Evolutionary conservation across 306 rosid genomes (phyloP).

Genomic region (Lathyrus sativus): DNA sequence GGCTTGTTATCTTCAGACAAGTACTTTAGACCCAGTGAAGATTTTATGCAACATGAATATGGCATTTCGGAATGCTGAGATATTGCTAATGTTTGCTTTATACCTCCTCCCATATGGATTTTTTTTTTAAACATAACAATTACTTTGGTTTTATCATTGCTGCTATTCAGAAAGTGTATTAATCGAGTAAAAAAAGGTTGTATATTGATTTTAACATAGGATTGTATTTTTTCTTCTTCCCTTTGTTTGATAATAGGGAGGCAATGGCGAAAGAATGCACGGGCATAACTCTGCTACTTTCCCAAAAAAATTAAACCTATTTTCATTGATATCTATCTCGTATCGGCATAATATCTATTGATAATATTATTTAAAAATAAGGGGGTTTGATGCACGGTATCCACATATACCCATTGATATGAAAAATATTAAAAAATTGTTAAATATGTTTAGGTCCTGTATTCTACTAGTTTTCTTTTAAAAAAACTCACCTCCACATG

Average conservation of each 20-base stretch:
- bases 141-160: not conserved
- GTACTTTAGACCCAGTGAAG: constrained; percentile 94
- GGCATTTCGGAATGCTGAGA: constrained; percentile 47
- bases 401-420: not conserved
- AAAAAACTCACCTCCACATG: no score
- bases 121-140: not conserved
- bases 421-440: not conserved
- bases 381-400: not conserved
- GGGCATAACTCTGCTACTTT: constrained; percentile 2
- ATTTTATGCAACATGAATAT: constrained; percentile 91
- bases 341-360: not conserved
- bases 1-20: constrained; percentile 83
- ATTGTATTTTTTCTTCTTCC: not conserved
- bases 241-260: constrained; percentile 7
- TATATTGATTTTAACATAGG: not conserved
- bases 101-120: not conserved
- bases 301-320: not conserved
- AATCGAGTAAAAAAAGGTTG: not conserved
- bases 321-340: not conserved
- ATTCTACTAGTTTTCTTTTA: no score
- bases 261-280: not conserved
- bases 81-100: constrained; percentile 13
- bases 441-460: no score
- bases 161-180: not conserved
- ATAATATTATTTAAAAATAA: not conserved